Conservation (phyloP, 2,329 filamentous ascomycete genomes). For the Basipetospora sp. region DNA sequence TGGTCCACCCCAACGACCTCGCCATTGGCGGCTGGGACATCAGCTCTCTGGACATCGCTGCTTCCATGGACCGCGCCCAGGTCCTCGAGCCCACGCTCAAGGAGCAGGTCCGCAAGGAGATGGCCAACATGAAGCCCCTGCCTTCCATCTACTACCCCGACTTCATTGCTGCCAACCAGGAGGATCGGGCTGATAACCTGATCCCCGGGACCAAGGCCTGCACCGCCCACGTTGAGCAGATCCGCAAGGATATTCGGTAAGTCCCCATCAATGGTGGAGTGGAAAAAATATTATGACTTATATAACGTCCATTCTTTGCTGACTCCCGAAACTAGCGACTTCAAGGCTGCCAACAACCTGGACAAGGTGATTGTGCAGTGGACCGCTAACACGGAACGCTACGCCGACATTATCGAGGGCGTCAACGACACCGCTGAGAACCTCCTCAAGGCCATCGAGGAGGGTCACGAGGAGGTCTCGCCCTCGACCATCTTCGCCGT, state of each 20-base stretch:
- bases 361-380: constrained; percentile 96
- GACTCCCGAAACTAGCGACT: constrained; percentile 61
- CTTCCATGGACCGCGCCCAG: constrained; percentile 87
- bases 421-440: constrained; percentile 97
- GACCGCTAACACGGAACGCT: constrained; percentile 98
- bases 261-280: no score
- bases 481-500: constrained; percentile 94
- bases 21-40: constrained; percentile 97
- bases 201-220: constrained; percentile 71
- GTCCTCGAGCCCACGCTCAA: constrained; percentile 95
- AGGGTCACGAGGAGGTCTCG: constrained; percentile 77
- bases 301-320: no score
- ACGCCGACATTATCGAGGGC: constrained; percentile 70
- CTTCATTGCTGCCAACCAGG: constrained; percentile 98
- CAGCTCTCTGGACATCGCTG: constrained; percentile 72
- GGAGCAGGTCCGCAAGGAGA: constrained; percentile 77
- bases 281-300: no score
- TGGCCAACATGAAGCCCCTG: constrained; percentile 74
- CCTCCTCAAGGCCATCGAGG: constrained; percentile 72
- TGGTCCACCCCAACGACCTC: constrained; percentile 94
- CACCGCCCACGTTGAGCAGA: constrained; percentile 76
- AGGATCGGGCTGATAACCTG: constrained; percentile 85
- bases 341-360: constrained; percentile 70
- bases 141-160: constrained; percentile 97
- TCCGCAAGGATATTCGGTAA: constrained; percentile 69